Evolutionary conservation across 2,329 filamentous ascomycete genomes (phyloP).

Genomic region (Coleophoma eucalyptorum): DNA sequence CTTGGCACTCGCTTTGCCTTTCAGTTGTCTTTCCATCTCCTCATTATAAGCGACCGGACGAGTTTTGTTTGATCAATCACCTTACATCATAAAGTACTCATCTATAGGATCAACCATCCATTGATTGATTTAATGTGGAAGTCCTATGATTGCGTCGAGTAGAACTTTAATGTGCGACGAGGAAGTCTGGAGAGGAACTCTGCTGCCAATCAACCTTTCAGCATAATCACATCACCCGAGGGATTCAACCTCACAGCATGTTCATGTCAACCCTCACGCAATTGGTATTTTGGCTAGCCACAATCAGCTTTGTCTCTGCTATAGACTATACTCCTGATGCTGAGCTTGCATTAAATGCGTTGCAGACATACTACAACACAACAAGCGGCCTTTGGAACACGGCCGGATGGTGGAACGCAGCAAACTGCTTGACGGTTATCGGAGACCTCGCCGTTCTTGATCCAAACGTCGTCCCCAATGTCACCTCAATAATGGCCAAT

Average conservation of each 20-base stretch:
- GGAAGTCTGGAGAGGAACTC: neutral
- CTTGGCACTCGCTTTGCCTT: neutral
- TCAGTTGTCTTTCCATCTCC: neutral
- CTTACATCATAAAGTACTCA: neutral
- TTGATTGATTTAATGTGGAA: no score
- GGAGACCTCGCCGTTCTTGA: slow-evolving; percentile 24
- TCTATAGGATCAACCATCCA: no score
- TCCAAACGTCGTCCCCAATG: slow-evolving; percentile 27
- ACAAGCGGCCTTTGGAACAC: neutral
- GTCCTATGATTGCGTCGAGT: neutral
- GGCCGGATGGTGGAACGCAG: neutral
- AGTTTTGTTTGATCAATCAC: neutral
- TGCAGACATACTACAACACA: neutral
- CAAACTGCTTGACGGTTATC: neutral
- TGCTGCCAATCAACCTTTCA: neutral
- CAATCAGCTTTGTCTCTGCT: neutral
- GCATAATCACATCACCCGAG: neutral
- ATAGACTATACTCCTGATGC: neutral
- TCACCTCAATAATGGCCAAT: slow-evolving; percentile 36
- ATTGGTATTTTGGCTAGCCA: neutral
- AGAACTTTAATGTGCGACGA: neutral
- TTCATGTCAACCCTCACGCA: neutral
- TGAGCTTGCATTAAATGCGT: neutral
- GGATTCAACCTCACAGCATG: neutral
- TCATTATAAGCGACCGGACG: neutral